Evolutionary conservation across 176 grass and related monocot species (phyloP), one percentile per base, ranked within the genome.

Genomic region (Puccinellia tenuiflora): DNA sequence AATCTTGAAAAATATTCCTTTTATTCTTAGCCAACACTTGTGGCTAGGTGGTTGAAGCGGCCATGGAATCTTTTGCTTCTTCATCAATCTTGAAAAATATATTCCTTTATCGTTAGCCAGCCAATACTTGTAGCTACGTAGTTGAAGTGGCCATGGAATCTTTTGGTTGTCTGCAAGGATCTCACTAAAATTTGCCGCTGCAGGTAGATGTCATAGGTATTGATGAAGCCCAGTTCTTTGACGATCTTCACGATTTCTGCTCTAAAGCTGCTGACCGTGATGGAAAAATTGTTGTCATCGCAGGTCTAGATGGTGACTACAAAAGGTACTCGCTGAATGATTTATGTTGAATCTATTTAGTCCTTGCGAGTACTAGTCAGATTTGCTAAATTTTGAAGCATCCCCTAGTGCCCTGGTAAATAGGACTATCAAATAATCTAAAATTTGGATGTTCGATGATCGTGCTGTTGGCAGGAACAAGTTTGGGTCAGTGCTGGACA

Each of bases 141-240:
- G 13, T 60, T 78, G 34, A 57, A 78, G 75, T 3, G 11, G n/a
- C 29, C 50, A 38, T 56, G 11, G 21, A 77, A 77, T 66, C 24
- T 48, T 31, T 50, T 31, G 16, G 42, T 50, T 30, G 26, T 31
- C 9, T 51, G 70, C 46, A 54, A 65, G 38, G 35, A 61, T 75
- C 30, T 88, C 38, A 52, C 69, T 87, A 48, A 83, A 53, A 16
- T 21, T 79, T 5, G 3, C 33, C 47, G 29, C 40, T 69, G 83
- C 87, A 98, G 96, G 73, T 98, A 57, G 96, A 98, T 81, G 91
- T 95, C 65, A 98, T 98, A 83, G 96, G 96, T 53, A 93, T 98
- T 60, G 96, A 98, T 83, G 96, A 98, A 82, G 96, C 96, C 22
- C 92, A 98, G 66, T 98, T 98, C 78, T 98, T 98, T 21, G 92